Base-by-base conservation (phyloP, 148 eudicot genomes). In the Arctostaphylos glauca region DNA sequence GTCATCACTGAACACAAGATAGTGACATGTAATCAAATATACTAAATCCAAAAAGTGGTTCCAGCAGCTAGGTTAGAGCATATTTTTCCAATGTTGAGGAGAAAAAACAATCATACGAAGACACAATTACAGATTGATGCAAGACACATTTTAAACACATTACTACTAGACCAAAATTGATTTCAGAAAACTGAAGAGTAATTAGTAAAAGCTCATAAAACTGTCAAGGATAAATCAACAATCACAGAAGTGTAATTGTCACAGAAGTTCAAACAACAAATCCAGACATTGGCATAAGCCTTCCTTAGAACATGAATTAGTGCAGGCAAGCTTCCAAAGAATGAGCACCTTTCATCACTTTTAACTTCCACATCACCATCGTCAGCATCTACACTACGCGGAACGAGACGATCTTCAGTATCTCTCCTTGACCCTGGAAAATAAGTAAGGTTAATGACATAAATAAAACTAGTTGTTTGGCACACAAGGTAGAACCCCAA, bases 311-410 rank as follows among this genome's bases (percentile, higher is more conserved):
- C 10, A 25, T 25, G 21, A 48, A 82, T 3, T 44, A 80, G 9
- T 31, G 50, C 47, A 13, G 59, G 21, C 44, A 74, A 62, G 47
- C 43, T 74, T 74, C 16, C 52, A 6, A 43, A 68, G 53, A 21
- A 48, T 67, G 43, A 47, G 18, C 46, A 96, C 97, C 98, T 93
- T 77, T 91, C 98, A 79, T 92, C 95, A 82, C 93, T 94, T 84
- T 94, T 90, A 64, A 79, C 89, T 38, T 93, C 95, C 73, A 87
- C 92, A 84, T 94, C 99, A 77, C 95, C 93, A 90, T 94, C 98
- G 87, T 96, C 99, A 60, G 98, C 98, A 89, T 96, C 99, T 81
- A 82, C 87, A 85, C 86, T 90, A 70, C 93, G 92, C 8, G 94
- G 92, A 87, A 86, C 73, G 58, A 91, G 86, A 16, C 98, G 97